These are phyloP conservation scores for Sesbania bispinosa DNA, from an alignment of 306 rosid species.

Conservation along the genomic window DNA sequence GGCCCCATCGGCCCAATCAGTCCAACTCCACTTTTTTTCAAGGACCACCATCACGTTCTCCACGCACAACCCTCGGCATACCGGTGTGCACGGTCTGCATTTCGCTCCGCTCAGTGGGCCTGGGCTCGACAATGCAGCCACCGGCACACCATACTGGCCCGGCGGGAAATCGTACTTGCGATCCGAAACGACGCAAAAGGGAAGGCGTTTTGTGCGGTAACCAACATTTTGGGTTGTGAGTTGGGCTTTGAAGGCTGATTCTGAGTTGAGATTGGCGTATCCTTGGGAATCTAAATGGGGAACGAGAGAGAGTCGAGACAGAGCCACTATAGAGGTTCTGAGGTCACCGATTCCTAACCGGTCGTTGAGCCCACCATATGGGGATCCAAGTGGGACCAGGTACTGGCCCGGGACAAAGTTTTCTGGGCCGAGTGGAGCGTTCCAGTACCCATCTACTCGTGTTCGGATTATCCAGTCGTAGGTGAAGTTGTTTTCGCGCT, in stretches of 20 bases:
- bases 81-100: constrained; percentile 72
- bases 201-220: constrained; percentile 39
- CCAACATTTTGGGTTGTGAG: constrained; percentile 46
- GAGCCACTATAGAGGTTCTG: constrained; percentile 58
- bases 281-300: constrained; percentile 59
- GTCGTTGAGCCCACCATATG: constrained; percentile 81
- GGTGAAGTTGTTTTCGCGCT: constrained; percentile 44
- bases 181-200: constrained; percentile 79
- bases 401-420: constrained; percentile 51
- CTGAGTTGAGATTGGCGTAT: constrained; percentile 60
- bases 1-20: constrained; percentile 52
- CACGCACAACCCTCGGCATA: constrained; percentile 56
- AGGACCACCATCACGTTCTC: constrained; percentile 40
- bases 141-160: constrained; percentile 64
- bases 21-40: constrained; percentile 77
- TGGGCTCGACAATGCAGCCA: constrained; percentile 65
- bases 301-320: constrained; percentile 68
- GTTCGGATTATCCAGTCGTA: constrained; percentile 92
- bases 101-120: constrained; percentile 85
- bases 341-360: constrained; percentile 79
- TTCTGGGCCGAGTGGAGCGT: constrained; percentile 55
- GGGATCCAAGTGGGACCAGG: constrained; percentile 76
- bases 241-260: constrained; percentile 73
- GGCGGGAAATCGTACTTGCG: constrained; percentile 72
- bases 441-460: constrained; percentile 92